Base-by-base conservation (phyloP, 1,284 basidiomycete species). In the Sporisorium reilianum region DNA sequence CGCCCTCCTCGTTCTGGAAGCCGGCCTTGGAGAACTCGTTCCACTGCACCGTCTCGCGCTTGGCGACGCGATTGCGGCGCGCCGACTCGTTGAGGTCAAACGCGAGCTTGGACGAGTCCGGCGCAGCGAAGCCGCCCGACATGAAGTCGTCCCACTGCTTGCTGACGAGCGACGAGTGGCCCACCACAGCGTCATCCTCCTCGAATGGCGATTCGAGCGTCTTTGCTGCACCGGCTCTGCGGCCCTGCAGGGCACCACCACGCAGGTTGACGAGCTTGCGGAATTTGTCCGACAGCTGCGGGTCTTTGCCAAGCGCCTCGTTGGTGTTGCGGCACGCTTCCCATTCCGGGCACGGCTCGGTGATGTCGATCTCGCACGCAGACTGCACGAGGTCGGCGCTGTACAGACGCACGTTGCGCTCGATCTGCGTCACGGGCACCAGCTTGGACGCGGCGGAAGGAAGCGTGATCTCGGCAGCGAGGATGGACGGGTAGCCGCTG, bases 31-130 rank as follows among this genome's bases (percentile, higher is more conserved):
- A 73, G 55, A 84, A 84, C 25, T 80, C 73, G 58, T 69, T 76
- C 82, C 82, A 84, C 32, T 77, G 70, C 30, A 78, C 49, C n/a
- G 75, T 81, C 30, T 79, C 70, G 12, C 68, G 45, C 41, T 73
- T 72, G 28, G 58, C 40, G 18, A 49, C 41, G 12, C 77, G 66
- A 25, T 75, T 71, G 30, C 70, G 70, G 26, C 81, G 71, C 18
- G 77, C 72, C 9, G 69, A 73, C 62, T 84, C 83, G 45, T 74
- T 77, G 20, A 84, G 66, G 46, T 84, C 78, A 48, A 84, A 84
- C 3, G 69, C 62, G 22, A 84, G 79, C 42, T 80, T 79, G 42
- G 75, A 71, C 22, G 69, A 44, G 46, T 84, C 82, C n/a, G 81
- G 75, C 6, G 75, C 76, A 48, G 76, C 54, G 41, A 84, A 84